Percentiles rank a stretch among this genome's conserved stretches.
Evolutionary conservation across 805 yeast species (phyloP).

Genomic region (Hanseniaspora lachancei): DNA sequence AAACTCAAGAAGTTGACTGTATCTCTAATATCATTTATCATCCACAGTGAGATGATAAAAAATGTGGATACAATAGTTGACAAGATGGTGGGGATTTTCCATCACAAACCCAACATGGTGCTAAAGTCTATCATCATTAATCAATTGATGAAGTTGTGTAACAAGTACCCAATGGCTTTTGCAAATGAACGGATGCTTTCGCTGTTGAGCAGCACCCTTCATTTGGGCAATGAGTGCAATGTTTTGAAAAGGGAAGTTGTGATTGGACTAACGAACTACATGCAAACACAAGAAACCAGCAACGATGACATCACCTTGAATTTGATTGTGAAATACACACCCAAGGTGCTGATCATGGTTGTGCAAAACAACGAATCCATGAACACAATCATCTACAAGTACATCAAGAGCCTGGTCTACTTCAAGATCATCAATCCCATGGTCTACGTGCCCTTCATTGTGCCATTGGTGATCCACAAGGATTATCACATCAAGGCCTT

Average conservation of each 20-base stretch:
- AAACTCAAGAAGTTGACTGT: background rate
- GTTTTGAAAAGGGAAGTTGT: background rate
- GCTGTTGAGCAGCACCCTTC: background rate
- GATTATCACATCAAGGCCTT: background rate
- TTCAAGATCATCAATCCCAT: background rate
- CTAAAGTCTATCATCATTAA: background rate
- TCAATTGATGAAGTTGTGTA: background rate
- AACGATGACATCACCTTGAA: background rate
- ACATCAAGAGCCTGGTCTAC: background rate
- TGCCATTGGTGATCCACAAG: background rate
- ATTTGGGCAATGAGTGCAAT: background rate
- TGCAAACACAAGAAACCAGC: constrained; percentile 1
- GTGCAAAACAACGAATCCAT: background rate
- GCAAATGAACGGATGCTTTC: background rate
- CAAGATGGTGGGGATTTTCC: background rate
- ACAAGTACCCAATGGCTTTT: background rate
- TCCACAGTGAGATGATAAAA: background rate
- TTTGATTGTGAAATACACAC: background rate
- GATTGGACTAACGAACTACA: background rate
- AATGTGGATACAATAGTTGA: background rate
- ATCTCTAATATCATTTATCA: background rate
- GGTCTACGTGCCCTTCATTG: background rate
- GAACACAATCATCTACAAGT: background rate
- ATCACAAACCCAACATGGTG: background rate
- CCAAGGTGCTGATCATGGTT: background rate